Conservation (phyloP, 495 filamentous ascomycete genomes). For the Podospora pseudocomata region DNA sequence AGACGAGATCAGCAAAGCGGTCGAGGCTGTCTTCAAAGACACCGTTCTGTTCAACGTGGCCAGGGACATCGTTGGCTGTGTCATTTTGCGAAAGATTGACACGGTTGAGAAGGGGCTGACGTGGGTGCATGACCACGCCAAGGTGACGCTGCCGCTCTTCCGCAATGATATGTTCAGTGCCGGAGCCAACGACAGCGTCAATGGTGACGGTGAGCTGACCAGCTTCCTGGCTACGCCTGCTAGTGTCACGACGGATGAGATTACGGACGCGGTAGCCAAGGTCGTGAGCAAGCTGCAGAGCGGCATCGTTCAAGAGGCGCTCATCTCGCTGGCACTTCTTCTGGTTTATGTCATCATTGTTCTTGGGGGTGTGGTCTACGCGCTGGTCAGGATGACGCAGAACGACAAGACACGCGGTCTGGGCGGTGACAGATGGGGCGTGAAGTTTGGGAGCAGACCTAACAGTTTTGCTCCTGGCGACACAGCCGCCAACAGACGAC, state of each 20-base stretch:
- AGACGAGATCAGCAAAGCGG: conserved; percentile 61
- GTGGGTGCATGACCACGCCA: conserved; percentile 82
- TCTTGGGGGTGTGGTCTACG: conserved; percentile 66
- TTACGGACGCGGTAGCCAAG: conserved; percentile 67
- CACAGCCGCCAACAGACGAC: not conserved
- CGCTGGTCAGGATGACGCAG: conserved; percentile 49
- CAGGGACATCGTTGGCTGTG: conserved; percentile 66
- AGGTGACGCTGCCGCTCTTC: conserved; percentile 75
- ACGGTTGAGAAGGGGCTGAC: conserved; percentile 78
- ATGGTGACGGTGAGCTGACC: conserved; percentile 53
- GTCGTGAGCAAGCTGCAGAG: conserved; percentile 60
- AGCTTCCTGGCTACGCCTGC: conserved; percentile 73
- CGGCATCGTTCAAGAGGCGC: conserved; percentile 66
- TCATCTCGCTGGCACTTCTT: conserved; percentile 69
- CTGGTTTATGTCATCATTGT: conserved; percentile 72
- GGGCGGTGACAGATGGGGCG: conserved; percentile 38
- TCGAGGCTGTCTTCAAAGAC: conserved; percentile 74
- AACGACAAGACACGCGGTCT: conserved; percentile 53
- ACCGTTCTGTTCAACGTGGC: conserved; percentile 74
- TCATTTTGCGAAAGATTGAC: conserved; percentile 71
- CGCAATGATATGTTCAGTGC: conserved; percentile 78
- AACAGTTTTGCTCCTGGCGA: conserved; percentile 1
- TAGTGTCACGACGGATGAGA: conserved; percentile 67
- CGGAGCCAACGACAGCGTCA: conserved; percentile 64
- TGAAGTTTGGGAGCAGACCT: conserved; percentile 10